A percentile compares a stretch with the other conserved stretches of the same genome.
These are phyloP conservation scores for Trichophyton mentagrophytes DNA, from an alignment of 2,329 filamentous ascomycete genomes.

Conservation along the genomic window DNA sequence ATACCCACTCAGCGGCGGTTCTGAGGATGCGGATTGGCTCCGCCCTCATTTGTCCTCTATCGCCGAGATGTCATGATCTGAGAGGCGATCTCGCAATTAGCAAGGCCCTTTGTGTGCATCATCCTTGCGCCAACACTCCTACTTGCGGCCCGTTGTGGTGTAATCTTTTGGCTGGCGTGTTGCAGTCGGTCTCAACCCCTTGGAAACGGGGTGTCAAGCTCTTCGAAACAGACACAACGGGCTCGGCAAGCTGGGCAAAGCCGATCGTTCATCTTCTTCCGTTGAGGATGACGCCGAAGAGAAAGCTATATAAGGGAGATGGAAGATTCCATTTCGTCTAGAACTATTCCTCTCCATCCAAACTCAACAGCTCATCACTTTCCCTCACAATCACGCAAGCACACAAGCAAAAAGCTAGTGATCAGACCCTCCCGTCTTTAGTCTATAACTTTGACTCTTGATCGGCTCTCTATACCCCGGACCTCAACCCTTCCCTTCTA, in stretches of 20 bases:
- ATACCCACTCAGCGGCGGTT: slow-evolving; percentile 4
- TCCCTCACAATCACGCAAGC: neutral
- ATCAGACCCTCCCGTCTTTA: neutral
- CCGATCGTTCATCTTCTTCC: neutral
- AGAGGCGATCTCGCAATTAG: slow-evolving; percentile 1
- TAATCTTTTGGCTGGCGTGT: neutral
- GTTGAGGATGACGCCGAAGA: neutral
- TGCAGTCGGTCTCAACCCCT: neutral
- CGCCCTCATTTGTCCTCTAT: slow-evolving; percentile 4
- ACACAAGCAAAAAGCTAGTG: slow-evolving; percentile 1
- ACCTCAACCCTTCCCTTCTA: neutral
- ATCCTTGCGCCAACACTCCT: neutral
- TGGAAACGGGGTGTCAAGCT: neutral
- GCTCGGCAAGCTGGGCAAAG: slow-evolving; percentile 2
- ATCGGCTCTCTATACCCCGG: neutral
- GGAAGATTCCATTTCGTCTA: slow-evolving; percentile 1
- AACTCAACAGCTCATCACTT: neutral
- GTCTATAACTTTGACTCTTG: neutral
- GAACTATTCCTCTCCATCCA: neutral
- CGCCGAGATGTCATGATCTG: slow-evolving; percentile 2
- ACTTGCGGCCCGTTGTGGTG: neutral
- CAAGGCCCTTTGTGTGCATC: neutral
- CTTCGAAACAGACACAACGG: neutral
- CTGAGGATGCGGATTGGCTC: neutral
- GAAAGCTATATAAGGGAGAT: neutral